Base-by-base conservation (phyloP, 371 early-diverging fungal species). In the Zopfochytrium polystomum region DNA sequence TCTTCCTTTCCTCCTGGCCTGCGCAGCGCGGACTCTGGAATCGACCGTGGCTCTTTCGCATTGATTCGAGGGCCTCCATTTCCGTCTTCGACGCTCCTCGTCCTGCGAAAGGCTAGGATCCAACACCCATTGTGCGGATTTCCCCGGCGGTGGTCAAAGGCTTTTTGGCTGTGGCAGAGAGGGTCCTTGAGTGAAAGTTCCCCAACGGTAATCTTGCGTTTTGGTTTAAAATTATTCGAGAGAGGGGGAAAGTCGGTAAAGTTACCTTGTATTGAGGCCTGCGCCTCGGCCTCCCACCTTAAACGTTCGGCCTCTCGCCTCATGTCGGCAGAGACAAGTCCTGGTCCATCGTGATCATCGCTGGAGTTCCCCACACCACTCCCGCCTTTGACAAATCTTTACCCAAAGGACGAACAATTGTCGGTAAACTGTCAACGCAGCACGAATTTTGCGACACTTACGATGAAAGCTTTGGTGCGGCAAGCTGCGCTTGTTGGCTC, bases 51-150 rank as follows among this genome's bases (percentile, higher is more conserved):
- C 87, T 82, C 43, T 74, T 59, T 27, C 90, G 75, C 29, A 89
- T 48, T 31, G 76, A 59, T 11, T 85, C 79, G 34, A 90, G 61
- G 35, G 80, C 84, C 0, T 68, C 75, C 80, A 87, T 76, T 60
- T 90, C 90, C 66, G 73, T 47, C 70, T 67, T 59, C 91, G 83
- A 31, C 83, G 83, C 7, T 82, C 81, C 27, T 88, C 87, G 26
- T 86, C 80, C 57, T 80, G 77, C 1, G 88, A 84, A 57, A 90
- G 88, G 1, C 63, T 89, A 89, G 63, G 82, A 87, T 0, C 87
- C 90, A 1, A 86, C 88, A 60, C 90, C 91, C 44, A 80, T 79
- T 27, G 85, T 85, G 58, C 91, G 73, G 30, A 81, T 76, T 66
- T 90, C 91, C 91, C 44, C 60, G 55, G 11, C 70, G 70, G 23